Conservation (phyloP, 345 rosid species). For the Citrus glauca region DNA sequence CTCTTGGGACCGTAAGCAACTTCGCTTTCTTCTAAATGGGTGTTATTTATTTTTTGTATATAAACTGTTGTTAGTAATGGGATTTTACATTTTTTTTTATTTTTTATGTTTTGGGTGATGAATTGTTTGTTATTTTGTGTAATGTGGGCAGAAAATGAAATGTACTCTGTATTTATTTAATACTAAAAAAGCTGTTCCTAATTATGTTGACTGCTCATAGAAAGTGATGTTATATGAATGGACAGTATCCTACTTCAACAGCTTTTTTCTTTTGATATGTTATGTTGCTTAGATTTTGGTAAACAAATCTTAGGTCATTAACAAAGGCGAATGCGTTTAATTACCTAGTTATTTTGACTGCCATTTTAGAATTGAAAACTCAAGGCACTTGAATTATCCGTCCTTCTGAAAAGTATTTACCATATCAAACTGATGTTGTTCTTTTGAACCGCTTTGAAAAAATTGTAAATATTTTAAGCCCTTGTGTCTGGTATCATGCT, state of each 20-base stretch:
- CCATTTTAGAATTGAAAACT: neutral
- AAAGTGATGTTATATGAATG: neutral
- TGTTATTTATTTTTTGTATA: neutral
- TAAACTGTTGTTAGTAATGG: neutral
- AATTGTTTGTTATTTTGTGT: neutral
- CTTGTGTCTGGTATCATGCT: too few relatives aligned
- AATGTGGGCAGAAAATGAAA: neutral
- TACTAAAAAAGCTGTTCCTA: neutral
- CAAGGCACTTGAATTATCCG: neutral
- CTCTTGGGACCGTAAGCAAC: constrained; percentile 65
- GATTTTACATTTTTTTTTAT: neutral
- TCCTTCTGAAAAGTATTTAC: neutral
- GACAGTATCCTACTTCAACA: neutral
- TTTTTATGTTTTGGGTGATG: neutral
- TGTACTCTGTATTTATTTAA: too few relatives aligned
- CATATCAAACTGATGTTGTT: neutral
- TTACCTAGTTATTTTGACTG: neutral
- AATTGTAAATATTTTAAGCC: neutral
- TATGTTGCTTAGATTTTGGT: neutral
- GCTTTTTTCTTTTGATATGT: neutral
- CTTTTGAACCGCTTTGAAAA: neutral
- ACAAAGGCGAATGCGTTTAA: neutral
- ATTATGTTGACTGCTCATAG: neutral
- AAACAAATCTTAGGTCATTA: neutral
- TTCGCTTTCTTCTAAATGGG: neutral